A percentile compares a stretch with the other conserved stretches of the same genome.
Evolutionary conservation across 257 asterid species (phyloP).

Genomic region (Linaria vulgaris): DNA sequence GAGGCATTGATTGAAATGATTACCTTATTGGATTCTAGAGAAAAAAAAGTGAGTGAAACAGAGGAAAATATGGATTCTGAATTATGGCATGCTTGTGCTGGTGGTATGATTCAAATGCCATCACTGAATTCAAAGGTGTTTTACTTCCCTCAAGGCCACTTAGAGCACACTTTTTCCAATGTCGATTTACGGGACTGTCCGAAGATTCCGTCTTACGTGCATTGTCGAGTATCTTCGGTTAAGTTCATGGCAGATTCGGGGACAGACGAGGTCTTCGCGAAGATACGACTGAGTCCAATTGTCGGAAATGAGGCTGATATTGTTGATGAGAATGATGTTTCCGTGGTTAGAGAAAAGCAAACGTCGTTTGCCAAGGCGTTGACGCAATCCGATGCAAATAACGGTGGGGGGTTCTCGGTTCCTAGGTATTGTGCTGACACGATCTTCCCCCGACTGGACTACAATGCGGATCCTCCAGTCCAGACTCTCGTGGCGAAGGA

Average conservation of each 20-base stretch:
- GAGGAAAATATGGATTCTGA: slow-evolving; percentile 45
- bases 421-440: slow-evolving; percentile 57
- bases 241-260: slow-evolving; percentile 43
- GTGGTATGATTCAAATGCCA: slow-evolving; percentile 53
- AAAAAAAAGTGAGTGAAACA: slow-evolving; percentile 27
- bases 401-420: slow-evolving; percentile 60
- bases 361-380: slow-evolving; percentile 45
- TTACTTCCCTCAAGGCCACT: slow-evolving; percentile 63
- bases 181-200: slow-evolving; percentile 48
- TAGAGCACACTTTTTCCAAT: slow-evolving; percentile 49
- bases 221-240: slow-evolving; percentile 45
- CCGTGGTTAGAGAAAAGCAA: slow-evolving; percentile 34
- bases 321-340: slow-evolving; percentile 37
- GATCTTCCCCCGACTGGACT: slow-evolving; percentile 51
- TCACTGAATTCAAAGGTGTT: slow-evolving; percentile 43
- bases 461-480: slow-evolving; percentile 45
- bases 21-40: too few species aligned
- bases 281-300: slow-evolving; percentile 42
- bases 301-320: slow-evolving; percentile 33
- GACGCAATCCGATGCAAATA: too few species aligned
- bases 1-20: too few species aligned
- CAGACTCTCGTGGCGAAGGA: slow-evolving; percentile 45
- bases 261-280: slow-evolving; percentile 54
- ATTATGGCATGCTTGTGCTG: slow-evolving; percentile 62
- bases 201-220: slow-evolving; percentile 43